Base-by-base conservation (phyloP, 352 stramenopile species). In the Phytopythium delawarense region DNA sequence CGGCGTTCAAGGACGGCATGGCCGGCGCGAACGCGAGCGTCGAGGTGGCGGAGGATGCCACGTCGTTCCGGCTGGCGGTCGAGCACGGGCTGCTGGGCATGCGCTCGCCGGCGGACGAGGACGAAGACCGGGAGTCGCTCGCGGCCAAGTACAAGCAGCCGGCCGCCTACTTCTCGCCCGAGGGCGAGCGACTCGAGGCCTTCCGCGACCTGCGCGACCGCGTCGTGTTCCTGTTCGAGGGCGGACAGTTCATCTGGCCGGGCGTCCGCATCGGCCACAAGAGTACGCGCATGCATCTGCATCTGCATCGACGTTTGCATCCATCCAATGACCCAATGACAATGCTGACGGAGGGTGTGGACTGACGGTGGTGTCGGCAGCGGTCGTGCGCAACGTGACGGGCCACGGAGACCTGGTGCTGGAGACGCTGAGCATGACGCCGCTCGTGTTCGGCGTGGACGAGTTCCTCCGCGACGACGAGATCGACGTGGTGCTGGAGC, bases 391-490 rank as follows among this genome's bases (percentile, higher is more conserved):
- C 40, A 46, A 87, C 59, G 63, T 84, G 1, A 72, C 65, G 32
- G 78, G 75, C 1, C 66, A 70, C 9, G 76, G 76, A 5, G 77
- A 88, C 52, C 44, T 88, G 12, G 64, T 74, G 32, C 55, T 90
- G 37, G 78, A 87, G 59, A 89, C 81, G 20, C 62, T 85, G 55
- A 88, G 74, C 45, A 88, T 88, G 72, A 75, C 66, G 2, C 78
- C 81, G 32, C 75, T 92, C 4, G 79, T 92, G 35, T 91, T 92
- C 58, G 68, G 70, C 21, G 78, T 91, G 5, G 79, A 91, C 16
- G 80, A 93, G 35, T 91, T 91, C 42, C 70, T 91, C 12, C 77
- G 75, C 16, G 78, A 92, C 60, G 76, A 90, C 34, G 81, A 93
- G 57, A 90, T 93, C 49, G 84, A 89, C 58, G 50, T 88, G 37